Percentiles rank a stretch among this genome's conserved stretches.
Conservation (phyloP, 192 early-diverging fungal species). For the Radiomyces spectabilis region DNA sequence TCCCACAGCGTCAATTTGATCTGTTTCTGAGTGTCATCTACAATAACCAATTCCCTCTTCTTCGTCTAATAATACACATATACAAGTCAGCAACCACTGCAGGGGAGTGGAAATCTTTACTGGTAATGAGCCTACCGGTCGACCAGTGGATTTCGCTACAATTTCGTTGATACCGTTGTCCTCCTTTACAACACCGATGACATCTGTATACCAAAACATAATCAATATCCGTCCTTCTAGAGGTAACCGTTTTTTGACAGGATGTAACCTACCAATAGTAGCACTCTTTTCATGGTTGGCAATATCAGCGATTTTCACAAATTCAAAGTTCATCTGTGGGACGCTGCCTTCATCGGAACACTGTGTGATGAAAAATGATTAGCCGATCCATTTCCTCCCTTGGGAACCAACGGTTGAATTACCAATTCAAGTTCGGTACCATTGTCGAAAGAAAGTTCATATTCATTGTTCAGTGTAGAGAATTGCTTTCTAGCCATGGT, state of each 20-base stretch:
- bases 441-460: constrained; percentile 82
- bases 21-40: constrained; percentile 63
- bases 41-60: constrained; percentile 80
- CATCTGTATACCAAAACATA: constrained; percentile 38
- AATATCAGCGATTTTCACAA: constrained; percentile 63
- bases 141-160: constrained; percentile 47
- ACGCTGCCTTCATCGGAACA: constrained; percentile 41
- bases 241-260: neutral
- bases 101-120: neutral
- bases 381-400: neutral
- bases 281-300: constrained; percentile 61
- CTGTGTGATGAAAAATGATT: constrained; percentile 20
- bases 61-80: constrained; percentile 37
- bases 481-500: constrained; percentile 81
- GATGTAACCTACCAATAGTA: constrained; percentile 42
- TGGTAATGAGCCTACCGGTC: constrained; percentile 36
- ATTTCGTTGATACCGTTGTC: constrained; percentile 51
- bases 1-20: constrained; percentile 88
- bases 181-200: constrained; percentile 70
- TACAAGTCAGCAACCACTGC: neutral
- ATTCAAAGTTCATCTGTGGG: constrained; percentile 50
- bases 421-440: constrained; percentile 52
- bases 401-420: constrained; percentile 5
- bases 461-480: constrained; percentile 79
- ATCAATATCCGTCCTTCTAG: neutral